A percentile compares a stretch with the other conserved stretches of the same genome.
phyloP scores from a whole-genome alignment of 2,329 filamentous ascomycete species.

The Colletotrichum destructivum region DNA sequence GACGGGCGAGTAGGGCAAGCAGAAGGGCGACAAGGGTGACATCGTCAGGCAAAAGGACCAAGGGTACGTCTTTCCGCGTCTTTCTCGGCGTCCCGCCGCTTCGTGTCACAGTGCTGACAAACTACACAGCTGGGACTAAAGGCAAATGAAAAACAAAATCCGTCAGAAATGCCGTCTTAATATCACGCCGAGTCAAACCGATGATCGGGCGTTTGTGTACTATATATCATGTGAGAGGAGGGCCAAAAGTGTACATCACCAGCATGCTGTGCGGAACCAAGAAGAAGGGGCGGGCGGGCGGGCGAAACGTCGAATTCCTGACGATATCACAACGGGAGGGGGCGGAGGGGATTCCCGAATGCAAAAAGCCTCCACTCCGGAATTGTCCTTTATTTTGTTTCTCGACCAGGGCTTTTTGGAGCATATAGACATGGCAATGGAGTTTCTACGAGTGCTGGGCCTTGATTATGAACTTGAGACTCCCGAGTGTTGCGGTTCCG shows the following conservation, averaged over 20 bases:
- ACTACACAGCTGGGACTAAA: slow-evolving; percentile 21
- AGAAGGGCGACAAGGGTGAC: slow-evolving; percentile 75
- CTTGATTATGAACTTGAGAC: background rate
- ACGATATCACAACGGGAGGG: background rate
- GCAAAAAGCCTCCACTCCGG: slow-evolving; percentile 26
- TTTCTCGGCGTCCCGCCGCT: too few relatives aligned
- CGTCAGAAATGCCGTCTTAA: background rate
- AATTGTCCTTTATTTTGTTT: slow-evolving; percentile 5
- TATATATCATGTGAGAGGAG: slow-evolving; percentile 15
- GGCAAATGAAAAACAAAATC: background rate
- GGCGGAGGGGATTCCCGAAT: background rate
- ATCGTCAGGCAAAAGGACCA: slow-evolving; percentile 84
- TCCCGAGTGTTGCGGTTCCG: background rate
- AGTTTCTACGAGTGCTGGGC: slow-evolving; percentile 21
- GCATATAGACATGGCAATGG: slow-evolving; percentile 37
- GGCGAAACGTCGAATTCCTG: background rate
- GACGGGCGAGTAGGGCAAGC: slow-evolving; percentile 71
- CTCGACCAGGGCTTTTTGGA: slow-evolving; percentile 13
- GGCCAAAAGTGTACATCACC: slow-evolving; percentile 14
- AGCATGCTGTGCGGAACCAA: background rate
- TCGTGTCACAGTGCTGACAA: background rate
- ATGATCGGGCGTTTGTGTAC: slow-evolving; percentile 15
- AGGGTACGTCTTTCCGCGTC: slow-evolving; percentile 68
- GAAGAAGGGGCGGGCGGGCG: background rate
- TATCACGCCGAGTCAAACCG: background rate